A percentile compares a stretch with the other conserved stretches of the same genome.
Evolutionary conservation across 192 early-diverging fungal genomes (phyloP).

Genomic region (Dissophora globulifera): DNA sequence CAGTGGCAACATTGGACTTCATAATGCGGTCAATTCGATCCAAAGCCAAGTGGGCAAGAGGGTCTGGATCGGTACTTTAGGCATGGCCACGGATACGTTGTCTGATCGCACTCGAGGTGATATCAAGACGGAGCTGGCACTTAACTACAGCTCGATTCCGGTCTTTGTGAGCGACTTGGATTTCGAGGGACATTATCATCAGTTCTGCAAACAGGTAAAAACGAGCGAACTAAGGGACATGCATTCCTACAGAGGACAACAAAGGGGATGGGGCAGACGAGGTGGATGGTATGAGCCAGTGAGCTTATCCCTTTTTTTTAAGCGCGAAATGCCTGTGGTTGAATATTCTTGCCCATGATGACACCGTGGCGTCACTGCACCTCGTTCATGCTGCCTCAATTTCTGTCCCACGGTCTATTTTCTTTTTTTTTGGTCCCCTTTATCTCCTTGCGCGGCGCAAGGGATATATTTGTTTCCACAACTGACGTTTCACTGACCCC

Average conservation of each 20-base stretch:
- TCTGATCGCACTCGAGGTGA: conserved; percentile 67
- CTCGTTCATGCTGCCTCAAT: too few species aligned
- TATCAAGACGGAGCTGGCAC: conserved; percentile 68
- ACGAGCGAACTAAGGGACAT: neutral
- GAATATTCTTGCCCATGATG: conserved; percentile 13
- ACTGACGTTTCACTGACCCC: too few species aligned
- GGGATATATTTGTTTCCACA: too few species aligned
- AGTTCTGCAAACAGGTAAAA: conserved; percentile 93
- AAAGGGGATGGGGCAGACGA: neutral
- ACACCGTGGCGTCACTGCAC: too few species aligned
- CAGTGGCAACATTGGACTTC: conserved; percentile 93
- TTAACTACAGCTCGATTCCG: conserved; percentile 75
- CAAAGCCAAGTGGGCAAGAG: conserved; percentile 63
- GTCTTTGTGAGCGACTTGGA: conserved; percentile 85
- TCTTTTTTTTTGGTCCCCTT: conserved; percentile 1
- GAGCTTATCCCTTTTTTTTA: too few species aligned
- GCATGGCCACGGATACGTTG: conserved; percentile 76
- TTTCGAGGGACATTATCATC: conserved; percentile 92
- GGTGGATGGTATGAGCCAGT: too few species aligned
- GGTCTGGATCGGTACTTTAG: conserved; percentile 84
- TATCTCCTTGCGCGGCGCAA: too few species aligned
- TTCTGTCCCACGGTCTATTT: neutral
- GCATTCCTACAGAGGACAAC: neutral
- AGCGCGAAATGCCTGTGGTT: too few species aligned
- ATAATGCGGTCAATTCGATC: conserved; percentile 87